Percentiles rank a stretch among this genome's conserved stretches.
Conservation (phyloP, 495 filamentous ascomycete genomes). For the Aspergillus bridgeri region DNA sequence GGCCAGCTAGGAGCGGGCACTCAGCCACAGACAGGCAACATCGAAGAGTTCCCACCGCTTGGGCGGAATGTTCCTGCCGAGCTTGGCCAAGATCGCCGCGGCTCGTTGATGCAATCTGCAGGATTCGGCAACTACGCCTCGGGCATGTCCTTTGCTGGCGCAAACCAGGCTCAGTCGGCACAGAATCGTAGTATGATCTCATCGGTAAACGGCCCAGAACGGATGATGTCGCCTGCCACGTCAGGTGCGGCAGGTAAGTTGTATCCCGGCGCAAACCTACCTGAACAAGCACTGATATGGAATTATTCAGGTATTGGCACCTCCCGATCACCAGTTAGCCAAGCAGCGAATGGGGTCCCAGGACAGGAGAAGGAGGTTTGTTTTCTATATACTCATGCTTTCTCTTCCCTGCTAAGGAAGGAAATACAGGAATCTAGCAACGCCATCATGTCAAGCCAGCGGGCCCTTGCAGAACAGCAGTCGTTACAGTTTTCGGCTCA, state of each 20-base stretch:
- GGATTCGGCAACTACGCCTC: conserved; percentile 57
- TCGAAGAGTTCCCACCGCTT: conserved; percentile 83
- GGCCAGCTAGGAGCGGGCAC: conserved; percentile 48
- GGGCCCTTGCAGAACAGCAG: conserved; percentile 35
- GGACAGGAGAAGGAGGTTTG: conserved; percentile 45
- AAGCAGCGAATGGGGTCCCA: conserved; percentile 37
- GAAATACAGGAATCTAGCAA: conserved; percentile 30
- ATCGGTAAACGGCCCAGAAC: conserved; percentile 32
- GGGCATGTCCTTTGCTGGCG: conserved; percentile 41
- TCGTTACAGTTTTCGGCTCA: conserved; percentile 40
- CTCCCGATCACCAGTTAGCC: conserved; percentile 42
- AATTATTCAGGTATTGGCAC: conserved; percentile 33
- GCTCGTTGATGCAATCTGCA: conserved; percentile 60
- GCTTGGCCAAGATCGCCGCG: conserved; percentile 62
- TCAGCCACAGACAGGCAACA: conserved; percentile 65
- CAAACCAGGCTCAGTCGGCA: conserved; percentile 25
- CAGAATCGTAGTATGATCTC: conserved; percentile 28
- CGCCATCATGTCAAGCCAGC: conserved; percentile 31
- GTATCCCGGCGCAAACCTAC: neutral
- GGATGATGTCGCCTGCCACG: conserved; percentile 31
- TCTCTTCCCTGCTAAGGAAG: neutral
- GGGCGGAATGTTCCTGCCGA: conserved; percentile 70
- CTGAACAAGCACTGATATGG: conserved; percentile 11
- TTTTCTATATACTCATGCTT: conserved; percentile 4
- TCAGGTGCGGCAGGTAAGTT: conserved; percentile 19